Evolutionary conservation across 106 monocot species (phyloP).

Genomic region (Phalaenopsis equestris): DNA sequence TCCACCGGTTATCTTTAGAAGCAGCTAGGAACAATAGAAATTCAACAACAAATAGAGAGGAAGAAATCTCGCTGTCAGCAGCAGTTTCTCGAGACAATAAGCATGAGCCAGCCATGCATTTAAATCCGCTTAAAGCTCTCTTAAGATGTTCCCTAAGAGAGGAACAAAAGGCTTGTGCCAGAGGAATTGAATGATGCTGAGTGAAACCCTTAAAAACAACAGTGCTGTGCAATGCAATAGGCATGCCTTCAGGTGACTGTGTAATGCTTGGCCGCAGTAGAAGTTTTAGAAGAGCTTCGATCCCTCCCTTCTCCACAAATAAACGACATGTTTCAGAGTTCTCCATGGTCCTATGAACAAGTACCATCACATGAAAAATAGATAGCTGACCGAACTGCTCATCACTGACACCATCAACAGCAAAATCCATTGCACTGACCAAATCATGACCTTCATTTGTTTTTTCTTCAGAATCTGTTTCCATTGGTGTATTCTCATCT

Average conservation of each 20-base stretch:
- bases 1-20: constrained; percentile 95
- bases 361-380: constrained; percentile 93
- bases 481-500: constrained; percentile 74
- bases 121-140: constrained; percentile 60
- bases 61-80: constrained; percentile 44
- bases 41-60: constrained; percentile 93
- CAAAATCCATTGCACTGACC: constrained; percentile 52
- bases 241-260: constrained; percentile 94
- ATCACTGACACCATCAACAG: constrained; percentile 53
- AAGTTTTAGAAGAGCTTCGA: constrained; percentile 68
- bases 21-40: constrained; percentile 94
- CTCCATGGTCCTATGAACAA: constrained; percentile 85
- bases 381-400: constrained; percentile 84
- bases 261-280: constrained; percentile 83
- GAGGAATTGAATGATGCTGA: constrained; percentile 82
- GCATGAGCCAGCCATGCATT: constrained; percentile 32
- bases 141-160: constrained; percentile 66
- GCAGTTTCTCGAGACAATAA: constrained; percentile 25
- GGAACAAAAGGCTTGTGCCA: constrained; percentile 80
- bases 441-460: constrained; percentile 66
- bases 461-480: constrained; percentile 69
- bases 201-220: constrained; percentile 98
- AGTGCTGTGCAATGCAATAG: constrained; percentile 95
- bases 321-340: constrained; percentile 92
- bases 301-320: constrained; percentile 94